Conservation (phyloP, 2,329 filamentous ascomycete genomes). For the Cladosporium sphaerospermum region DNA sequence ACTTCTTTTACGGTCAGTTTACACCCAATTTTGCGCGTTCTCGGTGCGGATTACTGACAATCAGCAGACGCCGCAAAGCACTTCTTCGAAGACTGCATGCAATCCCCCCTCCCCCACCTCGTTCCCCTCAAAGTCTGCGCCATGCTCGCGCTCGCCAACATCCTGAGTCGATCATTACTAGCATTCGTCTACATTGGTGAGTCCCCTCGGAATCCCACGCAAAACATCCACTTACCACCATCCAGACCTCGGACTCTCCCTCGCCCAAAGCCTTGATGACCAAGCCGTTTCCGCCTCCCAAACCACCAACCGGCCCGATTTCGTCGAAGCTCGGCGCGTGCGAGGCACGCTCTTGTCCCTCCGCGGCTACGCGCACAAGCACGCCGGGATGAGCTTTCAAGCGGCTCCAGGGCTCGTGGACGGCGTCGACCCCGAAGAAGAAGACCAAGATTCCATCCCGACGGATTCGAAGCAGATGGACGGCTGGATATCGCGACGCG, state of each 20-base stretch:
- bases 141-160: conserved; percentile 4
- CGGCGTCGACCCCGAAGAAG: too few species aligned
- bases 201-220: not conserved
- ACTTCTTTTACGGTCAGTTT: conserved; percentile 5
- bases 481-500: too few species aligned
- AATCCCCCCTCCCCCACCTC: not conserved
- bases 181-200: conserved; percentile 8
- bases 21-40: not conserved
- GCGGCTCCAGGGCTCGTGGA: too few species aligned
- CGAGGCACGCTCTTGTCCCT: not conserved
- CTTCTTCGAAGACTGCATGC: conserved; percentile 10
- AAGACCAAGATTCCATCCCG: too few species aligned
- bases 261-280: conserved; percentile 1
- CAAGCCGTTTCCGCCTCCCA: not conserved
- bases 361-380: not conserved
- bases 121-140: conserved; percentile 4
- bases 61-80: conserved; percentile 4
- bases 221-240: too few species aligned
- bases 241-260: conserved; percentile 1
- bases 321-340: not conserved
- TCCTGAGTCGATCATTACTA: conserved; percentile 5
- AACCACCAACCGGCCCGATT: not conserved
- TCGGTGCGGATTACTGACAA: not conserved
- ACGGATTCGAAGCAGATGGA: too few species aligned
- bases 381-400: not conserved